Evolutionary conservation across 106 monocot species (phyloP).

Genomic region (Platanthera zijinensis): DNA sequence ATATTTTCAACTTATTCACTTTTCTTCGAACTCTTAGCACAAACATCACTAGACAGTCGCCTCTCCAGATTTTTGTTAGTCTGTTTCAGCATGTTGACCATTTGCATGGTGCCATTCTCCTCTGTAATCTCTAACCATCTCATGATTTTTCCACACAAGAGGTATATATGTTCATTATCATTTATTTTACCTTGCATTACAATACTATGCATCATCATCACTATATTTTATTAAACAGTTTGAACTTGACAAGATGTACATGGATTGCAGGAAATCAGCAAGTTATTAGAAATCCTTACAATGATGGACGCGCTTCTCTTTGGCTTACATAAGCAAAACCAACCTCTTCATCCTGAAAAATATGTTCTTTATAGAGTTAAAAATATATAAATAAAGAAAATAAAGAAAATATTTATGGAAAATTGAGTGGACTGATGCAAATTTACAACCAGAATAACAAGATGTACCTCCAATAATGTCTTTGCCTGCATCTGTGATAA

Average conservation of each 20-base stretch:
- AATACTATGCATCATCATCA: background rate
- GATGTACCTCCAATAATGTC: constrained; percentile 62
- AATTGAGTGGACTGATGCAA: background rate
- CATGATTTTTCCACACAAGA: background rate
- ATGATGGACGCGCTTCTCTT: constrained; percentile 67
- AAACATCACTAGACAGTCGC: background rate
- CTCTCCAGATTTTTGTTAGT: background rate
- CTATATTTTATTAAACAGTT: background rate
- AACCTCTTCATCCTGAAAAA: constrained; percentile 70
- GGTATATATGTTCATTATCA: background rate
- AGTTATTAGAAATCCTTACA: constrained; percentile 39
- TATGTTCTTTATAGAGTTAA: background rate
- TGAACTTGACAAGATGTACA: background rate
- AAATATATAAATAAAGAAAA: background rate
- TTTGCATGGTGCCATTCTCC: background rate
- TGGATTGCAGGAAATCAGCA: background rate
- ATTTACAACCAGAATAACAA: background rate
- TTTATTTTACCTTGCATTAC: background rate
- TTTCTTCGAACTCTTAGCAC: background rate
- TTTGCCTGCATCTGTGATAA: constrained; percentile 69
- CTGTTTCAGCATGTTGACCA: background rate
- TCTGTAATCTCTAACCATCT: background rate
- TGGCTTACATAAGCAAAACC: constrained; percentile 81
- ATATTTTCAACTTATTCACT: background rate
- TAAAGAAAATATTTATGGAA: constrained; percentile 5